Percentiles rank a stretch among this genome's conserved stretches.
These are phyloP conservation scores for Tremellales sp. DNA, from an alignment of 1,284 basidiomycete genomes.

Conservation along the genomic window DNA sequence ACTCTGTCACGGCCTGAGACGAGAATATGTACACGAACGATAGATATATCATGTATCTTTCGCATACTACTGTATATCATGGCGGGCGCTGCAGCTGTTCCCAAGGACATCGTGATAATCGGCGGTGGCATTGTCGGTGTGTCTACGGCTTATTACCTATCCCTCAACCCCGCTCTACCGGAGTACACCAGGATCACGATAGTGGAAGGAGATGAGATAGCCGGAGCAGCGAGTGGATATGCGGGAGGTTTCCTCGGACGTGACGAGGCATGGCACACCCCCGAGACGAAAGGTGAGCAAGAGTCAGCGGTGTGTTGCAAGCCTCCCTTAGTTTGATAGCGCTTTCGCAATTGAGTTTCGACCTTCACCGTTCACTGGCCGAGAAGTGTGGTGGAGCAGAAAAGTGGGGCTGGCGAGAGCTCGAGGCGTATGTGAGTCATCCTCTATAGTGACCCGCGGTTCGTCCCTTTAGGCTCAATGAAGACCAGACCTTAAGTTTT, in stretches of 20 bases:
- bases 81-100: no score
- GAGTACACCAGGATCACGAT: conserved; percentile 54
- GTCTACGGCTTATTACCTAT: conserved; percentile 58
- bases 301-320: background rate
- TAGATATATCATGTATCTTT: no score
- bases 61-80: no score
- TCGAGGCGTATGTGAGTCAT: no score
- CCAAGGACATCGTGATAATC: conserved; percentile 30
- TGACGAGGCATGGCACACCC: conserved; percentile 57
- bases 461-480: no score
- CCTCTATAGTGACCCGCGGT: no score
- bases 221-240: conserved; percentile 66
- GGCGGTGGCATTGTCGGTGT: conserved; percentile 74
- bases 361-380: conserved; percentile 71
- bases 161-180: conserved; percentile 4
- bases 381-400: conserved; percentile 61
- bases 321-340: no score
- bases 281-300: conserved; percentile 33
- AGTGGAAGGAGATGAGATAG: conserved; percentile 55
- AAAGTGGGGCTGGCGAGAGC: no score
- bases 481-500: no score
- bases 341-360: conserved; percentile 67
- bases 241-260: conserved; percentile 69
- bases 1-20: no score
- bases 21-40: no score